These are phyloP conservation scores for Botryosphaeria dothidea DNA, from an alignment of 2,329 filamentous ascomycete genomes.

Conservation along the genomic window DNA sequence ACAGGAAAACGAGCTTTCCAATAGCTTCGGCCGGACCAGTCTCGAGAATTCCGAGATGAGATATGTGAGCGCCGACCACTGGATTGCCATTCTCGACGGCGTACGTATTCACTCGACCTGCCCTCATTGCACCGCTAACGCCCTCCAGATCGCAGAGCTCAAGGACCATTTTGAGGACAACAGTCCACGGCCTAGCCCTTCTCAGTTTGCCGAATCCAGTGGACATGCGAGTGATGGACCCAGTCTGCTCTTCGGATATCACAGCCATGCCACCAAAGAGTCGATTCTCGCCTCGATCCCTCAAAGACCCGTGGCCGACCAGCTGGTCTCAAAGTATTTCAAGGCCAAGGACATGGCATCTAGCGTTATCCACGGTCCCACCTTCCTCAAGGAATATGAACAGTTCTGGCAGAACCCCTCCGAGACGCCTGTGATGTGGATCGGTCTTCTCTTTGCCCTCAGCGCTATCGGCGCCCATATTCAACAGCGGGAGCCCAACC, in stretches of 20 bases:
- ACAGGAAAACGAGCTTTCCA: background rate
- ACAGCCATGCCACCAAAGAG: background rate
- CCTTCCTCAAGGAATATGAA: conserved; percentile 36
- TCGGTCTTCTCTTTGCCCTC: conserved; percentile 46
- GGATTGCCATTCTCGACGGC: conserved; percentile 38
- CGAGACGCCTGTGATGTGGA: conserved; percentile 43
- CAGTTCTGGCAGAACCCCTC: conserved; percentile 45
- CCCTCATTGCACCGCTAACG: background rate
- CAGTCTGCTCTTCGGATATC: conserved; percentile 26
- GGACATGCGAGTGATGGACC: conserved; percentile 31
- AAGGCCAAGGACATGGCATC: background rate
- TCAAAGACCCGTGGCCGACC: background rate
- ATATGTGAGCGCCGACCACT: conserved; percentile 30
- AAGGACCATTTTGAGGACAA: background rate
- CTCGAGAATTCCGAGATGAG: background rate
- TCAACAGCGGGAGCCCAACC: background rate
- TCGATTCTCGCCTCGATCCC: background rate
- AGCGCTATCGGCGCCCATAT: conserved; percentile 26
- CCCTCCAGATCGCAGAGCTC: background rate
- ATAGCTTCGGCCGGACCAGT: background rate
- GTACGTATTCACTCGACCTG: conserved; percentile 28
- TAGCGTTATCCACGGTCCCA: conserved; percentile 12
- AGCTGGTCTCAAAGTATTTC: background rate
- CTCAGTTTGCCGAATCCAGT: conserved; percentile 25
- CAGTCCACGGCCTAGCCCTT: background rate